Evolutionary conservation across 2,329 filamentous ascomycete species (phyloP).

Genomic region (Dothistroma pini): DNA sequence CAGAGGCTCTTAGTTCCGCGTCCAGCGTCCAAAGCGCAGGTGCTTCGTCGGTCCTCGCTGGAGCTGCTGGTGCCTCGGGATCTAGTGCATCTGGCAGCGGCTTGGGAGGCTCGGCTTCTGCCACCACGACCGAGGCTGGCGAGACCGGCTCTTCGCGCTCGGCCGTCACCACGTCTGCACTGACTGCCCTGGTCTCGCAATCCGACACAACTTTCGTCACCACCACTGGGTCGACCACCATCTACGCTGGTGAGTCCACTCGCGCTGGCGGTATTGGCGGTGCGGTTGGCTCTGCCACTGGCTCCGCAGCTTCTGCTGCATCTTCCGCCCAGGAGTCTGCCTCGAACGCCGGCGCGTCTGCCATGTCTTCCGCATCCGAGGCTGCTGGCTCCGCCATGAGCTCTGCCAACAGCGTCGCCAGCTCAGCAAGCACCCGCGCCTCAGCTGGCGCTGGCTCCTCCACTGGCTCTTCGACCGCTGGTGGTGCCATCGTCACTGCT

Average conservation of each 20-base stretch:
- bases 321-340: conserved; percentile 7
- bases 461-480: conserved; percentile 9
- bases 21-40: conserved; percentile 19
- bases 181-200: conserved; percentile 31
- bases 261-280: conserved; percentile 3
- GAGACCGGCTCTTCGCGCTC: conserved; percentile 3
- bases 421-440: conserved; percentile 7
- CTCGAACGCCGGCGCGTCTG: conserved; percentile 5
- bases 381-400: conserved; percentile 16
- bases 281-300: conserved; percentile 17
- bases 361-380: conserved; percentile 11
- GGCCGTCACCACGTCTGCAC: conserved; percentile 31
- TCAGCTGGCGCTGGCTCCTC: conserved; percentile 20
- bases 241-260: conserved; percentile 23
- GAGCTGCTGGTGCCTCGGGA: conserved; percentile 12
- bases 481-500: conserved; percentile 32
- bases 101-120: conserved; percentile 9
- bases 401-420: conserved; percentile 14
- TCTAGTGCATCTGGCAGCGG: conserved; percentile 9
- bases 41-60: conserved; percentile 17
- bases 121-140: conserved; percentile 12
- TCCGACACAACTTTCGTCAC: conserved; percentile 31
- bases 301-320: conserved; percentile 17
- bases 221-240: conserved; percentile 35
- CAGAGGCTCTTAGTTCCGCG: conserved; percentile 10